These are phyloP conservation scores for Populus nigra DNA, from an alignment of 345 rosid species.

Conservation along the genomic window DNA sequence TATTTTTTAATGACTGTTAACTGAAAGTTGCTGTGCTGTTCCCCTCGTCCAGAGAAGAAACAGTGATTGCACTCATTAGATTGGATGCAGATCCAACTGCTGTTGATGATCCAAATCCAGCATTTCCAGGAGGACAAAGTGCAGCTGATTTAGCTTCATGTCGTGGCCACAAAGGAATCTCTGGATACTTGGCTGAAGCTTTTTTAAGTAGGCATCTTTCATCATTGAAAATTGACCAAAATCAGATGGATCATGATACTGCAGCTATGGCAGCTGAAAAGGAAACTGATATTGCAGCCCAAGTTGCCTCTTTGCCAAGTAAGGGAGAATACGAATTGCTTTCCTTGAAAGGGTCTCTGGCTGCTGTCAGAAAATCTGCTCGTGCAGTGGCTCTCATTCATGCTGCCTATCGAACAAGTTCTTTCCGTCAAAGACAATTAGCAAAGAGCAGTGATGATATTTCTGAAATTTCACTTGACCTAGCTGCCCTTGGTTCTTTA, in stretches of 20 bases:
- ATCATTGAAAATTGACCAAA: slow-evolving; percentile 32
- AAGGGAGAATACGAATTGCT: slow-evolving; percentile 29
- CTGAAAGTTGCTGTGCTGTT: background rate
- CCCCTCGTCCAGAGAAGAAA: slow-evolving; percentile 50
- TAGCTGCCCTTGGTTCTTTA: slow-evolving; percentile 46
- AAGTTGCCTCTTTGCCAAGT: slow-evolving; percentile 13
- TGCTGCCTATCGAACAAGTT: slow-evolving; percentile 41
- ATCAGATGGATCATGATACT: slow-evolving; percentile 15
- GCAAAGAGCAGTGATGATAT: slow-evolving; percentile 21
- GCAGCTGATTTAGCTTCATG: slow-evolving; percentile 64
- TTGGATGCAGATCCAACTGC: slow-evolving; percentile 56
- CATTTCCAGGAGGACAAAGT: slow-evolving; percentile 56
- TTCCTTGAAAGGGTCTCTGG: slow-evolving; percentile 54
- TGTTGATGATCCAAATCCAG: slow-evolving; percentile 57
- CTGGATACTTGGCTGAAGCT: slow-evolving; percentile 61
- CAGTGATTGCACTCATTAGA: slow-evolving; percentile 48
- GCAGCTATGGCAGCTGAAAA: slow-evolving; percentile 27
- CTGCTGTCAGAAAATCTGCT: slow-evolving; percentile 61
- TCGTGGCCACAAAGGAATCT: slow-evolving; percentile 65
- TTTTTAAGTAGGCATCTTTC: slow-evolving; percentile 43
- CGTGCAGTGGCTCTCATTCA: slow-evolving; percentile 65
- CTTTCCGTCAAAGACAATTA: slow-evolving; percentile 43
- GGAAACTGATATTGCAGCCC: slow-evolving; percentile 23
- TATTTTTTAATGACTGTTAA: background rate
- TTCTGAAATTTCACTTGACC: slow-evolving; percentile 40